phyloP scores from a whole-genome alignment of 192 early-diverging fungal genomes.

The Backusella psychrophila region DNA sequence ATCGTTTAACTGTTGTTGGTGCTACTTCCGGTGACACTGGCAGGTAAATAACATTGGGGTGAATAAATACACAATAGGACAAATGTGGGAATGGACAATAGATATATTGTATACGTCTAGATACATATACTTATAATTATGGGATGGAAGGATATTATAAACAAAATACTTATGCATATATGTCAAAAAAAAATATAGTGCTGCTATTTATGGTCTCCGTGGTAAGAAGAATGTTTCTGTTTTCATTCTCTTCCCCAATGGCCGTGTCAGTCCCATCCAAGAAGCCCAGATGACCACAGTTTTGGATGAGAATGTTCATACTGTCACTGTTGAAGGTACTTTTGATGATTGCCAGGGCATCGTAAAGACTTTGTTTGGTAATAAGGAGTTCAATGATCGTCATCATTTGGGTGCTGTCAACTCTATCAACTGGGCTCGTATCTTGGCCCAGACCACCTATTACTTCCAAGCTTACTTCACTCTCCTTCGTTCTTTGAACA shows the following conservation, averaged over 20 bases:
- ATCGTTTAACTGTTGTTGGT: constrained; percentile 85
- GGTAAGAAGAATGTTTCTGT: constrained; percentile 91
- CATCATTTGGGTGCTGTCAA: constrained; percentile 93
- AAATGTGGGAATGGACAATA: not conserved
- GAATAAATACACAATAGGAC: not conserved
- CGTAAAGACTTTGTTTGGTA: constrained; percentile 87
- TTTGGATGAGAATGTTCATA: constrained; percentile 90
- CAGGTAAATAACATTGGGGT: constrained; percentile 38
- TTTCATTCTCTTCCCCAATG: constrained; percentile 91
- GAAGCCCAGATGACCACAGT: constrained; percentile 99
- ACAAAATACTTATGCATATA: not conserved
- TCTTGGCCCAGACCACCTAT: constrained; percentile 93
- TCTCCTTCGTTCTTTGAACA: constrained; percentile 47
- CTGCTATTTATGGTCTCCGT: constrained; percentile 94
- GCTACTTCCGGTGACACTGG: constrained; percentile 98
- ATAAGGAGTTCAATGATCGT: constrained; percentile 66
- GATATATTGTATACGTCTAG: not conserved
- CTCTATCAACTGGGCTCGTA: constrained; percentile 99
- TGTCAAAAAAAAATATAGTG: constrained; percentile 48
- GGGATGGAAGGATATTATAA: not conserved
- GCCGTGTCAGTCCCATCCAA: constrained; percentile 90
- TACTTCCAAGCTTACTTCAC: constrained; percentile 93
- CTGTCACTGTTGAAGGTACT: constrained; percentile 88
- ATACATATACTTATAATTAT: too few relatives aligned
- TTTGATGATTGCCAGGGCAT: constrained; percentile 99